These are phyloP conservation scores for Erigeron canadensis DNA, from an alignment of 129 eudicot genomes.

Conservation along the genomic window DNA sequence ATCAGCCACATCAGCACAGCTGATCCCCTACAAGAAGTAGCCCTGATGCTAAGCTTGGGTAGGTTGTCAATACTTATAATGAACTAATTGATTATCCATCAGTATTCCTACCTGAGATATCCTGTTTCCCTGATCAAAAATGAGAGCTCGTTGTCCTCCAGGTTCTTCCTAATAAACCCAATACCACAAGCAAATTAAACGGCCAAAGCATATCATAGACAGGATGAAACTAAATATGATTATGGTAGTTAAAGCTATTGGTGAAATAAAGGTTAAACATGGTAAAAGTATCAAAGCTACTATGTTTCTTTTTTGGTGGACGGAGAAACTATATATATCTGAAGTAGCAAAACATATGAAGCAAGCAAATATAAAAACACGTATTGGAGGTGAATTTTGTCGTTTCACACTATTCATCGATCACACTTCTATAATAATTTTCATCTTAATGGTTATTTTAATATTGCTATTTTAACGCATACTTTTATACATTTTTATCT, in stretches of 20 bases:
- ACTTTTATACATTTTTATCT: too few relatives aligned
- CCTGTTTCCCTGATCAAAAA: constrained; percentile 98
- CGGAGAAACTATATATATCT: background rate
- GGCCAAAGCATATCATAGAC: background rate
- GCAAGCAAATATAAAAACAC: too few relatives aligned
- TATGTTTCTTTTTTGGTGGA: background rate
- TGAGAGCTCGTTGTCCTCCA: constrained; percentile 95
- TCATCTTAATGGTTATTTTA: too few relatives aligned
- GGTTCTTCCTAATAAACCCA: constrained; percentile 79
- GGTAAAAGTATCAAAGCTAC: background rate
- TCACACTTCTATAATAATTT: too few relatives aligned
- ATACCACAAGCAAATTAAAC: constrained; percentile 10
- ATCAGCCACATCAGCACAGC: constrained; percentile 99
- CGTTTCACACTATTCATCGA: too few relatives aligned
- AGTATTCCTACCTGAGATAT: constrained; percentile 73
- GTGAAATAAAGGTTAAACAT: background rate
- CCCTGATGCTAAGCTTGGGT: constrained; percentile 12
- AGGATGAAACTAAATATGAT: background rate
- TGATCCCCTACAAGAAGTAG: constrained; percentile 68
- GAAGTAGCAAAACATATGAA: background rate
- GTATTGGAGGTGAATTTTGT: too few relatives aligned
- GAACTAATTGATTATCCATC: background rate
- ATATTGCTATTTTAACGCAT: too few relatives aligned
- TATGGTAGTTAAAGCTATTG: background rate
- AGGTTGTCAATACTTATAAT: background rate